A percentile compares a stretch with the other conserved stretches of the same genome.
Conservation (phyloP, 352 stramenopile genomes). For the Discostella stelligera region DNA sequence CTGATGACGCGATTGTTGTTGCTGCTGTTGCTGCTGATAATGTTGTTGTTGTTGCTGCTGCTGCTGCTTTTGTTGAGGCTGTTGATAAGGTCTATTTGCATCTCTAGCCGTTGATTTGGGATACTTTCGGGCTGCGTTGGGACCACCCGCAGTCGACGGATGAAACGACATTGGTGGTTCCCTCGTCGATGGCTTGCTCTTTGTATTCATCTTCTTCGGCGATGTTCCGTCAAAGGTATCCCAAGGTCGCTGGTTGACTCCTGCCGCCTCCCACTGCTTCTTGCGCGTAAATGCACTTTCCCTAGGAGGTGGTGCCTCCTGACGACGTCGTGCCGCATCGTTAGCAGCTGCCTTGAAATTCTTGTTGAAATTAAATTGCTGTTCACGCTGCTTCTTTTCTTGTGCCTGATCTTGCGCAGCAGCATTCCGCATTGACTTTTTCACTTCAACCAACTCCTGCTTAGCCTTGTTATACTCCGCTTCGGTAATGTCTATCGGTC, state of each 20-base stretch:
- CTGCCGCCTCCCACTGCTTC: constrained; percentile 32
- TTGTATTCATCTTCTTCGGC: constrained; percentile 34
- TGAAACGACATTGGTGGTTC: constrained; percentile 18
- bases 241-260: constrained; percentile 34
- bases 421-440: constrained; percentile 49
- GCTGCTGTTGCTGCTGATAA: neutral
- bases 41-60: neutral
- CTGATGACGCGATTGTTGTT: neutral
- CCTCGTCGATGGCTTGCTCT: constrained; percentile 20
- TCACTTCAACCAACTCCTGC: constrained; percentile 60
- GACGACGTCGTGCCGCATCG: constrained; percentile 32
- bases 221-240: constrained; percentile 36
- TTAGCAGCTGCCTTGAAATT: constrained; percentile 45
- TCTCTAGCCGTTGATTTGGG: neutral
- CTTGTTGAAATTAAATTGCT: constrained; percentile 44
- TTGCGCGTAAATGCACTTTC: constrained; percentile 27
- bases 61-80: neutral
- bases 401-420: constrained; percentile 15
- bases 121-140: constrained; percentile 24
- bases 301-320: constrained; percentile 20
- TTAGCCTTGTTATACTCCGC: constrained; percentile 55
- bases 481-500: constrained; percentile 59
- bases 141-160: constrained; percentile 14
- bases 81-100: constrained; percentile 30
- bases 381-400: constrained; percentile 29